Percentiles rank a stretch among this genome's conserved stretches.
These are phyloP conservation scores for Selaginella tamariscina DNA, from an alignment of 75 land plant species.

Conservation along the genomic window DNA sequence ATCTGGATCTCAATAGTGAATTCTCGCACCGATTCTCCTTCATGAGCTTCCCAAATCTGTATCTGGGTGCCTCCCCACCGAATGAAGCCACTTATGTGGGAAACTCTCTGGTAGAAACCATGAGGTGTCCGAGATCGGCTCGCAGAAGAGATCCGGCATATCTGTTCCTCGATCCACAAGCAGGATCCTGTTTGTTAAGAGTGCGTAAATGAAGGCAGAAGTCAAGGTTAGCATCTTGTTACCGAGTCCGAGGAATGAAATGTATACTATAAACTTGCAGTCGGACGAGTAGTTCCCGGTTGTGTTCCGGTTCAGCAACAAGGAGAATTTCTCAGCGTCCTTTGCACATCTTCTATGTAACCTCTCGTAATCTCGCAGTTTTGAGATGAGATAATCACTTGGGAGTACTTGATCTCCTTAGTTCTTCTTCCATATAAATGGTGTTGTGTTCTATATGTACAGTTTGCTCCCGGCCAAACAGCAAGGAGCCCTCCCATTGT, in stretches of 20 bases:
- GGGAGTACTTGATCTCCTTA: no score
- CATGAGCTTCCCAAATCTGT: constrained; percentile 40
- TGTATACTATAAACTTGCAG: constrained; percentile 71
- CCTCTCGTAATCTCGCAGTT: constrained; percentile 52
- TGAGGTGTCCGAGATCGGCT: constrained; percentile 51
- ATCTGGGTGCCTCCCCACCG: constrained; percentile 28
- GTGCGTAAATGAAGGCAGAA: constrained; percentile 70
- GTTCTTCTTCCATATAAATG: no score
- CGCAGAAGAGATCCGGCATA: constrained; percentile 61
- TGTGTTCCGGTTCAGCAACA: no score
- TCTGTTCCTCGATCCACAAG: constrained; percentile 56
- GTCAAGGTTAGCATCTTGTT: constrained; percentile 57
- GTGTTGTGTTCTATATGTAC: no score
- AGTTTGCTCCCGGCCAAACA: no score
- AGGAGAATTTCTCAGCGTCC: constrained; percentile 37
- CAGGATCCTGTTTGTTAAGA: constrained; percentile 66
- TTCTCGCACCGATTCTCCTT: constrained; percentile 16
- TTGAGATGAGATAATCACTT: constrained; percentile 33
- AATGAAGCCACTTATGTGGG: constrained; percentile 24
- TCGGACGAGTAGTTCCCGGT: no score
- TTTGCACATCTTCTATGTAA: constrained; percentile 66
- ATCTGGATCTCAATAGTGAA: not conserved
- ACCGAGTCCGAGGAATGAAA: constrained; percentile 57
- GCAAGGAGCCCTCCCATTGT: no score
- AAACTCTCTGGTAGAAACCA: constrained; percentile 54